Percentiles rank a stretch among this genome's conserved stretches.
Conservation (phyloP, 2,329 filamentous ascomycete species). For the Pyrenochaeta sp. region DNA sequence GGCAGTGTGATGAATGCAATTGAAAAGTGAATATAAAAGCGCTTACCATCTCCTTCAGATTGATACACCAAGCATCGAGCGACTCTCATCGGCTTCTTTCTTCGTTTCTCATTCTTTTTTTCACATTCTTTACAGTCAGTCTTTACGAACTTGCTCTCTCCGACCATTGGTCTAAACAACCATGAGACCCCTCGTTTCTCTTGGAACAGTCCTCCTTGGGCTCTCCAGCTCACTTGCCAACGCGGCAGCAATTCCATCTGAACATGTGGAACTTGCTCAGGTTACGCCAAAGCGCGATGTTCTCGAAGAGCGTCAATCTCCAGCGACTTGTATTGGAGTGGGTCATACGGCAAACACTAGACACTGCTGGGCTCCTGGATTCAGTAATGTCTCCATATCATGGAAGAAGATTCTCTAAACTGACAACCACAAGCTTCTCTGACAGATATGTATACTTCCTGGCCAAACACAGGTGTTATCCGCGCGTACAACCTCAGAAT, state of each 20-base stretch:
- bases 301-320: conserved; percentile 27
- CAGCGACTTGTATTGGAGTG: conserved; percentile 25
- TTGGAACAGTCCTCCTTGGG: conserved; percentile 29
- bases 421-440: conserved; percentile 35
- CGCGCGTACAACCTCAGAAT: conserved; percentile 46
- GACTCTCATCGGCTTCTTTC: too few species aligned
- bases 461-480: conserved; percentile 46
- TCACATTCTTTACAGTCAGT: conserved; percentile 5
- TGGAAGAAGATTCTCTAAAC: not conserved
- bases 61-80: too few species aligned
- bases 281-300: conserved; percentile 8
- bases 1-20: too few species aligned
- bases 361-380: conserved; percentile 51
- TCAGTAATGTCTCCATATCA: conserved; percentile 6
- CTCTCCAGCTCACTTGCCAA: conserved; percentile 18
- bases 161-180: not conserved
- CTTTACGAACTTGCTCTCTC: conserved; percentile 9
- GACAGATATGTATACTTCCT: conserved; percentile 52
- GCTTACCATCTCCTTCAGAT: too few species aligned
- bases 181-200: conserved; percentile 32
- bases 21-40: too few species aligned
- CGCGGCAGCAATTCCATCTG: conserved; percentile 26
- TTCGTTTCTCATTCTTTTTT: conserved; percentile 4
- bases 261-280: conserved; percentile 18
- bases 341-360: conserved; percentile 47